phyloP scores from a whole-genome alignment of 768 basidiomycete genomes.

The Hemileccinum impolitum region DNA sequence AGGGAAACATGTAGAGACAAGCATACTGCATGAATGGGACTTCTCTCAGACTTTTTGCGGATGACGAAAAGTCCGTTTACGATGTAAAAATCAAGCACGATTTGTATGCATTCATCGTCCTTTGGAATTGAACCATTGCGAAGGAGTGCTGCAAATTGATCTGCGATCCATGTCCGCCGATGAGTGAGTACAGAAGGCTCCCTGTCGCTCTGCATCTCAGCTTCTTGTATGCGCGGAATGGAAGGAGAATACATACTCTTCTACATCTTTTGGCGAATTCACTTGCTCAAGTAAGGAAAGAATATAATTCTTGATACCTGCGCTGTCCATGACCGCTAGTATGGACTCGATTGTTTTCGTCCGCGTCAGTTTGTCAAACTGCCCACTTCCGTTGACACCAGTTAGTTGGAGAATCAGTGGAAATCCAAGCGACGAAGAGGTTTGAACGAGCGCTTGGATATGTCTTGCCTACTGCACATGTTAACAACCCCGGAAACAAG shows the following conservation, averaged over 20 bases:
- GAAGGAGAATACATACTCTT: conserved; percentile 35
- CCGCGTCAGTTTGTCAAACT: conserved; percentile 89
- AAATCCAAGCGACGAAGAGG: conserved; percentile 78
- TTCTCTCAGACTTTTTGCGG: conserved; percentile 71
- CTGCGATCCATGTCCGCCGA: conserved; percentile 77
- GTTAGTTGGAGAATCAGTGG: conserved; percentile 82
- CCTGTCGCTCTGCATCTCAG: conserved; percentile 32
- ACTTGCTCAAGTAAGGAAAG: conserved; percentile 63
- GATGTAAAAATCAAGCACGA: conserved; percentile 76
- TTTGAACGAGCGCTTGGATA: conserved; percentile 71
- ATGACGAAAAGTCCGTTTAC: conserved; percentile 80
- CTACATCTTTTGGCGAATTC: conserved; percentile 42
- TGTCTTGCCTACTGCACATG: conserved; percentile 54
- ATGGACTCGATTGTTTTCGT: conserved; percentile 91
- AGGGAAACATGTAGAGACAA: not conserved
- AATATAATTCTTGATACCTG: conserved; percentile 78
- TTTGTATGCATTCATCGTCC: conserved; percentile 71
- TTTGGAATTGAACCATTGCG: conserved; percentile 80
- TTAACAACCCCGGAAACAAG: not conserved
- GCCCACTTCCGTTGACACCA: conserved; percentile 75
- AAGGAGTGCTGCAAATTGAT: conserved; percentile 77
- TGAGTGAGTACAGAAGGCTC: conserved; percentile 47
- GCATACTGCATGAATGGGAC: conserved; percentile 55
- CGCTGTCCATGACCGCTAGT: conserved; percentile 64
- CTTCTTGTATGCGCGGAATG: not conserved